phyloP scores from a whole-genome alignment of 1,139 yeast species.

The Geotrichum phurueaensis region DNA sequence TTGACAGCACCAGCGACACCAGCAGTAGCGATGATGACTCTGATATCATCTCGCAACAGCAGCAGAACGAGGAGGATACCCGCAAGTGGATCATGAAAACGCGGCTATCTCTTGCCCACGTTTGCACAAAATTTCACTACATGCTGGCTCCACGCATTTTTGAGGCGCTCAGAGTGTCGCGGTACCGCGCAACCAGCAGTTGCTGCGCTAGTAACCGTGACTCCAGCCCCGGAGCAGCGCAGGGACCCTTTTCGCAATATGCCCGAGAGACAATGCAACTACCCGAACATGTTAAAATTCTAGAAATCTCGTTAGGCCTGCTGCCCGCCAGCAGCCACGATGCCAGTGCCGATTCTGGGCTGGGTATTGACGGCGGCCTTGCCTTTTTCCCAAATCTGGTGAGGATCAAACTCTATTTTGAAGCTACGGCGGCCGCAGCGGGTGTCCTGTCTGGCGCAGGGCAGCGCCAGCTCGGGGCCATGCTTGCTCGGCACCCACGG shows the following conservation, averaged over 20 bases:
- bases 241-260: background rate
- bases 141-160: slow-evolving; percentile 4
- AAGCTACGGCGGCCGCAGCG: background rate
- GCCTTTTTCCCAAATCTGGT: background rate
- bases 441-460: background rate
- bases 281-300: slow-evolving; percentile 1
- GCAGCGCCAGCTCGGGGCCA: background rate
- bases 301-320: background rate
- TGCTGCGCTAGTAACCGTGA: background rate
- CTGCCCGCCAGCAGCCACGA: background rate
- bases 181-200: background rate
- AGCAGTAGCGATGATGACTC: background rate
- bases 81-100: background rate
- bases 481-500: background rate
- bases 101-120: slow-evolving; percentile 6
- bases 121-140: slow-evolving; percentile 4
- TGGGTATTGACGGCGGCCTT: background rate
- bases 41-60: background rate
- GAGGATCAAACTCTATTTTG: slow-evolving; percentile 1
- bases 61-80: background rate
- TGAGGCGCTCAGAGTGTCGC: background rate
- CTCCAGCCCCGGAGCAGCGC: background rate
- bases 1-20: background rate
- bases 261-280: background rate
- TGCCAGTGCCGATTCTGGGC: background rate